phyloP scores from a whole-genome alignment of 2,329 filamentous ascomycete species.

The Fusarium nygamai region DNA sequence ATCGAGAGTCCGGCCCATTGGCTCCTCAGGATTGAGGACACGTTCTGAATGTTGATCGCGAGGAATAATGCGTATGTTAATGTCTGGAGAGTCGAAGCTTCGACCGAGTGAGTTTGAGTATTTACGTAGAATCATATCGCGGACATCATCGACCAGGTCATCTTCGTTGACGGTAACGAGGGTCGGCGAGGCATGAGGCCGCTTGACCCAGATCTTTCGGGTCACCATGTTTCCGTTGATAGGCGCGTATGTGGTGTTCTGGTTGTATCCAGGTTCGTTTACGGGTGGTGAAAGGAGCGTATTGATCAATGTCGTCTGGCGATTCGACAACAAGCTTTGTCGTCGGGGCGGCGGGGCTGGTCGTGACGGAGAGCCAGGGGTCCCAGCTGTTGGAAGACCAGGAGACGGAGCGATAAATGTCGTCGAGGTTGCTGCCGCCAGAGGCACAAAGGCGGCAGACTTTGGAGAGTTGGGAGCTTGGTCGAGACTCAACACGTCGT shows the following conservation, averaged over 20 bases:
- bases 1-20: slow-evolving; percentile 80
- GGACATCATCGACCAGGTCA: slow-evolving; percentile 92
- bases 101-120: slow-evolving; percentile 92
- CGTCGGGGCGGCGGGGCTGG: slow-evolving; percentile 41
- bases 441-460: slow-evolving; percentile 21
- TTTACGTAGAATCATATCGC: slow-evolving; percentile 91
- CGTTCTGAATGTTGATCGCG: slow-evolving; percentile 75
- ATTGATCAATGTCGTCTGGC: slow-evolving; percentile 47
- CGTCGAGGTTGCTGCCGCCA: slow-evolving; percentile 51
- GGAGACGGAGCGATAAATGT: slow-evolving; percentile 47
- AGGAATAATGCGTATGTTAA: slow-evolving; percentile 80
- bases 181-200: slow-evolving; percentile 85
- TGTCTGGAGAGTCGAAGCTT: slow-evolving; percentile 89
- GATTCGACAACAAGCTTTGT: slow-evolving; percentile 52
- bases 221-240: slow-evolving; percentile 65
- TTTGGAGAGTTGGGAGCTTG: slow-evolving; percentile 35
- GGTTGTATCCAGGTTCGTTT: slow-evolving; percentile 34
- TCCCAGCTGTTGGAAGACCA: slow-evolving; percentile 32
- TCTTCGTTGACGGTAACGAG: slow-evolving; percentile 86
- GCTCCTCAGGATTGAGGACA: slow-evolving; percentile 84
- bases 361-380: slow-evolving; percentile 31
- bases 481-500: slow-evolving; percentile 42
- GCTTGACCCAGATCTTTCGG: slow-evolving; percentile 94
- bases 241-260: slow-evolving; percentile 40
- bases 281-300: slow-evolving; percentile 45